Evolutionary conservation across 148 eudicot species (phyloP), one percentile per base, ranked within the genome.

Genomic region (Persicaria maculosa): DNA sequence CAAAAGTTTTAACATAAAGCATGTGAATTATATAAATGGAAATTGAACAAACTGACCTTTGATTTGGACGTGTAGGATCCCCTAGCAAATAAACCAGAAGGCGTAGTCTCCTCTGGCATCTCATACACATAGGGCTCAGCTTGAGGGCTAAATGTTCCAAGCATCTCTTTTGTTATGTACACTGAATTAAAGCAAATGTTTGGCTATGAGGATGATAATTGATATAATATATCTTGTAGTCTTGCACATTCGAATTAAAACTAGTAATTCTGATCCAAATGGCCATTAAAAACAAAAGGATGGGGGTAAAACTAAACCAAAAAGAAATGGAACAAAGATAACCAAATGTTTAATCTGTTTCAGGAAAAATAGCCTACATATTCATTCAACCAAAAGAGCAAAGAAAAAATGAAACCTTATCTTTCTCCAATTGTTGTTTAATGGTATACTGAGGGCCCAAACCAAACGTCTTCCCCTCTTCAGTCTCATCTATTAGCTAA

Each of bases 361-460:
- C 14, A 9, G 11, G 6, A 52, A 52, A 46, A 15, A 68, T 12
- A 47, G 10, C 74, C 4, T 1, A 11, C 11, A 54, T n/a, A 9
- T 45, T 44, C 9, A 47, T 40, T 12, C 11, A 22, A 70, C 12
- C 31, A 45, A n/a, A 70, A 17, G 36, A 70, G 7, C 11, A 22
- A n/a, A 69, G 9, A 47, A 22, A 16, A 74, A 40, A 45, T 57
- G 36, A 54, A 52, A 92, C 97, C 94, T 92, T 92, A 61, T 92
- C 97, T 72, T 88, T 90, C 72, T 92, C 97, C 68, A 88, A 83
- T 64, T 87, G 92, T 64, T 90, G 91, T 77, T 86, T 92, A 72
- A 92, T 80, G 44, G 82, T 85, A 45, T 48, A 76, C 72, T 88
- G 90, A 75, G 97, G 95, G 59, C 97, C 97, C 79, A 90, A 76